Conservation (phyloP, 1,139 yeast genomes). For the Suhomyces ambrosiae region DNA sequence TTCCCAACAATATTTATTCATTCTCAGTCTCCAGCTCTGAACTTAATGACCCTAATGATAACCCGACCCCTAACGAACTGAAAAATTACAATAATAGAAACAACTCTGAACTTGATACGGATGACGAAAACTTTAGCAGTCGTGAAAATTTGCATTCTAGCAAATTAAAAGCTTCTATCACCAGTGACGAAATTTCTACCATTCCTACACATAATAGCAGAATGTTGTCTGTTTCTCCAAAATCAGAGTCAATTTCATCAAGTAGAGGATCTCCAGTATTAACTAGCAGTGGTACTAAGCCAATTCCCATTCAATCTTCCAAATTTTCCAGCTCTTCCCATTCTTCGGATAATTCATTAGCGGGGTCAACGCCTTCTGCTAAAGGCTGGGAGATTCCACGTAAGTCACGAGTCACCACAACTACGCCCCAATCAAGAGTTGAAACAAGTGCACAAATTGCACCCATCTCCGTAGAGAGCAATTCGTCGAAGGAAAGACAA, state of each 20-base stretch:
- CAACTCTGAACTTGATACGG: not conserved
- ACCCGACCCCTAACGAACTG: not conserved
- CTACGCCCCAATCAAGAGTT: conserved; percentile 15
- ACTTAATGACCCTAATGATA: conserved; percentile 1
- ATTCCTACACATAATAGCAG: conserved; percentile 5
- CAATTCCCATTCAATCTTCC: conserved; percentile 33
- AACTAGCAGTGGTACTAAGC: conserved; percentile 15
- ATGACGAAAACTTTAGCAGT: conserved; percentile 3
- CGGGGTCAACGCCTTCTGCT: conserved; percentile 29
- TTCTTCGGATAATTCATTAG: conserved; percentile 34
- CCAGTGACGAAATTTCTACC: conserved; percentile 3
- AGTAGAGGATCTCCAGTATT: conserved; percentile 7
- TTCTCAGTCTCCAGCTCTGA: not conserved
- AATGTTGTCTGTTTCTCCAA: conserved; percentile 6
- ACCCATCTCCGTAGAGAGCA: conserved; percentile 25
- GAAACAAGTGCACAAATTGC: conserved; percentile 24
- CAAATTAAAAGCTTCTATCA: not conserved
- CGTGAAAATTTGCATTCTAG: conserved; percentile 1
- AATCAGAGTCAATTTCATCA: conserved; percentile 2
- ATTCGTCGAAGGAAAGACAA: conserved; percentile 13
- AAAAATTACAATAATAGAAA: not conserved
- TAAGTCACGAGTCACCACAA: conserved; percentile 29
- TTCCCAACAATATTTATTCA: conserved; percentile 9
- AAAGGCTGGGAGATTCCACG: conserved; percentile 51
- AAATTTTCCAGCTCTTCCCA: conserved; percentile 19